Base-by-base conservation (phyloP, 495 filamentous ascomycete species). In the Achaetomiella virescens region DNA sequence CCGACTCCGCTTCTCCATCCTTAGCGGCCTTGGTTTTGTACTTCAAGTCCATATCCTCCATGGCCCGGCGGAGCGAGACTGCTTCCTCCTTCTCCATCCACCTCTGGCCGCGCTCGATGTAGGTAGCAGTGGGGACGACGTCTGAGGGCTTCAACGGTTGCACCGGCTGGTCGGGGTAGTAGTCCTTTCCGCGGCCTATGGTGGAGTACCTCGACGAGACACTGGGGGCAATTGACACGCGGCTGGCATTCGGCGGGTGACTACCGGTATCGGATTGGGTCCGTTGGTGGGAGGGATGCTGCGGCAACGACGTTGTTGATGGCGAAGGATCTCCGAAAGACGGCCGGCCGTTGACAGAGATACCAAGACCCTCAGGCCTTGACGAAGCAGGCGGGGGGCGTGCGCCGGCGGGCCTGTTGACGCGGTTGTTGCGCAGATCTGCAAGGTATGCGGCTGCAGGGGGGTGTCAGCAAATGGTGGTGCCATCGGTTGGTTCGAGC, bases 71-170 rank as follows among this genome's bases (percentile, higher is more conserved):
- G 42, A 96, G 66, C 7, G 86, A 85, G 22, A 81, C 75, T 1
- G 88, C 87, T 66, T 96, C 90, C 65, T 92, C 87, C 64, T 86
- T 88, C 69, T 96, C 91, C 76, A 91, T 86, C 78, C 87, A 89
- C 52, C 91, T 78, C 62, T 86, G 83, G 14, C 84, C 85, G 51
- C 81, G 85, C 73, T 96, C 90, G 18, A 84, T 84, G 70, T 96
- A 96, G 3, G 78, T 79, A 20, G 81, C 77, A 38, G 72, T 82
- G 11, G 83, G 79, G 5, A 80, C 76, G 11, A 81, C 70, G 29
- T 78, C 75, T 2, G 73, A 73, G 5, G 79, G 73, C 47, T 71
- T 76, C 48, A 75, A 29, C n/a, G 74, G 75, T 35, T 66, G 50
- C n/a, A 61, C 57, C 1, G 70, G 67, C 6, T 52, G 56, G 20